These are phyloP conservation scores for Schoenoplectus triqueter DNA, from an alignment of 202 grass and related monocot species.

Conservation along the genomic window DNA sequence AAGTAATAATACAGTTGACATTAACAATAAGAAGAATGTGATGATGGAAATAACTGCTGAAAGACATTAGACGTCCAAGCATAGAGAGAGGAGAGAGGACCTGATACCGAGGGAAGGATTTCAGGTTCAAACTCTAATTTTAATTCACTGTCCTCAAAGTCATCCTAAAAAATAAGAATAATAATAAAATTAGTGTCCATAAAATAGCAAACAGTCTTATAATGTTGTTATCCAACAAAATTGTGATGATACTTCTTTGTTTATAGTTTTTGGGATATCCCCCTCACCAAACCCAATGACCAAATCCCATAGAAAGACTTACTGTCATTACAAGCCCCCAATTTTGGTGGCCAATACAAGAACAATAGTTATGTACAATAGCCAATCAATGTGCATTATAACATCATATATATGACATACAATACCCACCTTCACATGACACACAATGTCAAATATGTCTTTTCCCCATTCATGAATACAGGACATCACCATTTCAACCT, in stretches of 20 bases:
- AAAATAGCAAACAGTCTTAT: background rate
- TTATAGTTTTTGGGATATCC: no score
- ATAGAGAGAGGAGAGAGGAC: background rate
- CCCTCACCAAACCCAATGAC: no score
- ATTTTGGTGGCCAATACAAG: background rate
- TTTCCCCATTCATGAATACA: slow-evolving; percentile 39
- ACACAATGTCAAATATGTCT: slow-evolving; percentile 34
- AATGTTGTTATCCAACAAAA: slow-evolving; percentile 1
- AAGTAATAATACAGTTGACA: background rate
- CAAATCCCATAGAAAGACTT: background rate
- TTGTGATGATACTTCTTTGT: background rate
- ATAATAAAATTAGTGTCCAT: background rate
- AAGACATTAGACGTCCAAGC: background rate
- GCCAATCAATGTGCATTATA: background rate
- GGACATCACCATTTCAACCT: slow-evolving; percentile 32
- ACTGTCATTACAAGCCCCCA: background rate
- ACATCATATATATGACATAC: background rate
- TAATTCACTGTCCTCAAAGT: slow-evolving; percentile 31
- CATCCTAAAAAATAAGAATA: slow-evolving; percentile 36
- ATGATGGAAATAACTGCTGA: background rate
- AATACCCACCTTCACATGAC: background rate
- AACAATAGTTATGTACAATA: background rate
- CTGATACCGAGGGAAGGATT: slow-evolving; percentile 8
- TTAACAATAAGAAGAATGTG: background rate
- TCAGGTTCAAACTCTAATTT: slow-evolving; percentile 38